A percentile compares a stretch with the other conserved stretches of the same genome.
These are phyloP conservation scores for Annona squamosa DNA, from an alignment of 164 flowering plant species.

Conservation along the genomic window DNA sequence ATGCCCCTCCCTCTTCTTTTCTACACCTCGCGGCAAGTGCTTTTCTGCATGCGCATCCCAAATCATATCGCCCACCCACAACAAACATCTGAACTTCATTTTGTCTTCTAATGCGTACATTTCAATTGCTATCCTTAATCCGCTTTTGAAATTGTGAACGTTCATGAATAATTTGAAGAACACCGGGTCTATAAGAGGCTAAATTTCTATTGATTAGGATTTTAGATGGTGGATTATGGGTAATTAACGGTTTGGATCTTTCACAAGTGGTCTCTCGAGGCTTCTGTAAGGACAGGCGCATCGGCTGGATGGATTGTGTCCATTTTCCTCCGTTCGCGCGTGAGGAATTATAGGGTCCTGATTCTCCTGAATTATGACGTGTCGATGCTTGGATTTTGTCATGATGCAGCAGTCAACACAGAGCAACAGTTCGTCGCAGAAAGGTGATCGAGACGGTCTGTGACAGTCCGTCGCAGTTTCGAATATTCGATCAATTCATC, in stretches of 20 bases:
- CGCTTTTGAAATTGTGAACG: not conserved
- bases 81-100: not conserved
- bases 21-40: not conserved
- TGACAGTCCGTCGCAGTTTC: too few species aligned
- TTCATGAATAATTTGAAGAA: not conserved
- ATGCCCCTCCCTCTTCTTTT: not conserved
- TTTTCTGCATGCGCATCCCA: not conserved
- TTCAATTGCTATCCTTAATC: too few species aligned
- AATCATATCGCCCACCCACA: not conserved
- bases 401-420: not conserved
- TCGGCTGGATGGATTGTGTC: not conserved
- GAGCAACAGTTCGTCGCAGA: not conserved
- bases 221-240: not conserved
- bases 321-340: not conserved
- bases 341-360: not conserved
- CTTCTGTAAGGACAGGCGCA: not conserved
- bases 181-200: too few species aligned
- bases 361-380: not conserved
- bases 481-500: too few species aligned
- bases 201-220: too few species aligned
- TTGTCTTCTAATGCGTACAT: not conserved
- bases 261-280: not conserved
- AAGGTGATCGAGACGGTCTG: too few species aligned
- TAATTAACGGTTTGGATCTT: not conserved
- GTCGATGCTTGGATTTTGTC: not conserved